A percentile compares a stretch with the other conserved stretches of the same genome.
phyloP scores from a whole-genome alignment of 2,329 filamentous ascomycete species.

The Aspergillus fumigatiaffinis region DNA sequence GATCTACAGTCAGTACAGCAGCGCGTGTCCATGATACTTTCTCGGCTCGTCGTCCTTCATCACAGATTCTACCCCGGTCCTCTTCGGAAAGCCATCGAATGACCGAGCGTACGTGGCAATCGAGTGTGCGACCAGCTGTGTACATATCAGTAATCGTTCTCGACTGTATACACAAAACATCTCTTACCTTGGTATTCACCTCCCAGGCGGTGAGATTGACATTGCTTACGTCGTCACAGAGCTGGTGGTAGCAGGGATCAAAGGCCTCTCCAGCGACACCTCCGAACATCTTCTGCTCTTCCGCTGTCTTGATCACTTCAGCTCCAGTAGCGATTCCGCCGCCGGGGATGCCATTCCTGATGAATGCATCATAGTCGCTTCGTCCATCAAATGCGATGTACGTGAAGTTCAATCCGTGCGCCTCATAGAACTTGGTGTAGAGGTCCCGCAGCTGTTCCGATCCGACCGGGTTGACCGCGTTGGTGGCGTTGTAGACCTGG shows the following conservation, averaged over 20 bases:
- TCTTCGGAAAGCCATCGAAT: constrained; percentile 62
- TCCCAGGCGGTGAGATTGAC: constrained; percentile 52
- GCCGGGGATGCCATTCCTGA: constrained; percentile 66
- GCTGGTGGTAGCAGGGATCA: constrained; percentile 55
- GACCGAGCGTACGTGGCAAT: constrained; percentile 67
- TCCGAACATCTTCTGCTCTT: constrained; percentile 64
- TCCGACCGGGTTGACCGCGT: constrained; percentile 54
- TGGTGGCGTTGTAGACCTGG: constrained; percentile 54
- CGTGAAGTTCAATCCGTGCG: constrained; percentile 62
- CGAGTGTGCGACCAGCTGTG: constrained; percentile 59
- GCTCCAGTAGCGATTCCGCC: constrained; percentile 75
- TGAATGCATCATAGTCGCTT: constrained; percentile 75
- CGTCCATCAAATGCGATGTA: constrained; percentile 73
- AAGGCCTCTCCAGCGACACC: constrained; percentile 57
- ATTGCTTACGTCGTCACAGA: constrained; percentile 51
- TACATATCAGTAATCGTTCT: not conserved
- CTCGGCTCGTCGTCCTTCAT: not conserved
- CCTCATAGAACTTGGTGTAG: constrained; percentile 63
- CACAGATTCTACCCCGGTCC: constrained; percentile 25
- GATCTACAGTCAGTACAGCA: not conserved
- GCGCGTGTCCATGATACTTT: constrained; percentile 8
- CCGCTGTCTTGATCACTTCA: constrained; percentile 68
- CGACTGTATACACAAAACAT: not conserved
- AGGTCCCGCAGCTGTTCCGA: constrained; percentile 65
- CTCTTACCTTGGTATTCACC: constrained; percentile 48